Evolutionary conservation across 345 rosid genomes (phyloP), one percentile per base, ranked within the genome.

Genomic region (Eucalyptus rudis): DNA sequence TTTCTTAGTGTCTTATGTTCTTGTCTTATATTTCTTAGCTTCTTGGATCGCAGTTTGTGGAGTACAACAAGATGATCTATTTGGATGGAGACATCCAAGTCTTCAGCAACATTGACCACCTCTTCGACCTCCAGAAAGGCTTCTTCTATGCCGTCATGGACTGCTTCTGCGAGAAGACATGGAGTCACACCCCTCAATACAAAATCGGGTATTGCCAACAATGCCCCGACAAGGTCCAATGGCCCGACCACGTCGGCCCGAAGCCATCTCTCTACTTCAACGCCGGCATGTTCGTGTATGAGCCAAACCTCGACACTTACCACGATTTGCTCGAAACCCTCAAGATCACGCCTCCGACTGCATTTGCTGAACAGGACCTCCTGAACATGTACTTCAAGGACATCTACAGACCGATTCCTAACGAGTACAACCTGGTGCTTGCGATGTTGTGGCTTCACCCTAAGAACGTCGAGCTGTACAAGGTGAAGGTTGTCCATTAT

Each of bases 381-480:
- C 89, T 94, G 62, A 94, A 92, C 92, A 91, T 85, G 91, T 94
- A 86, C 95, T 94, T 94, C 86, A 91, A 87, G 91, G 91, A 93
- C 47, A 62, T 90, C 27, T 92, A 90, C 92, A 81, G 79, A 86
- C 92, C 94, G 3, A 90, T 93, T 49, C 92, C 93, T 1, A 54
- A 87, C 3, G 50, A 27, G 24, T 94, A 94, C 89, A 94, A 93
- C 89, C 93, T 94, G 13, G 94, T 92, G 8, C 86, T 93, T 59
- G 96, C 96, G n/a, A 90, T 92, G 93, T 88, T 94, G 66, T 94
- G 96, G 96, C 93, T 94, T 47, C 96, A 94, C 44, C 96, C 95
- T 5, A 93, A 93, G 89, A 93, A 92, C 33, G 49, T 92, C 5
- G 89, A 92, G 76, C 59, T 93, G 5, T 92, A 90, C 29, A 58